Conservation (phyloP, 495 filamentous ascomycete species). For the Peziza echinospora region DNA sequence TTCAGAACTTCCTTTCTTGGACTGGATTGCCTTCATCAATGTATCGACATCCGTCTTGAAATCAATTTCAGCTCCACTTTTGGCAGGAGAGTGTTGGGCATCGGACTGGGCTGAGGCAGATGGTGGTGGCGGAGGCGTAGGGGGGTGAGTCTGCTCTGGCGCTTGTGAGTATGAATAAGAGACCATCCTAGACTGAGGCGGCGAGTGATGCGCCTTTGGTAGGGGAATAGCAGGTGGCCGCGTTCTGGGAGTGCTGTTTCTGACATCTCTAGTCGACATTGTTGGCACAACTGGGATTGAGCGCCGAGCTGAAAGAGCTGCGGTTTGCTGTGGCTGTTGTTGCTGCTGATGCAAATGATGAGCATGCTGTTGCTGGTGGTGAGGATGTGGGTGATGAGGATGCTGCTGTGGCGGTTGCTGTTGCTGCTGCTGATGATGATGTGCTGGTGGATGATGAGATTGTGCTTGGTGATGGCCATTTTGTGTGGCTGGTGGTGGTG, state of each 20-base stretch:
- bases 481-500: neutral
- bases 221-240: neutral
- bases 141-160: neutral
- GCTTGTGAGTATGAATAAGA: neutral
- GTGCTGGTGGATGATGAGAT: neutral
- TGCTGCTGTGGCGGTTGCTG: slow-evolving; percentile 1
- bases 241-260: neutral
- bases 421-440: slow-evolving; percentile 1
- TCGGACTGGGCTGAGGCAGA: slow-evolving; percentile 5
- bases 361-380: slow-evolving; percentile 3
- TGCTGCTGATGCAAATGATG: neutral
- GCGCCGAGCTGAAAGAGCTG: neutral
- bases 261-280: neutral
- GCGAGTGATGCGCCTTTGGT: neutral
- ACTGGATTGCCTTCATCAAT: slow-evolving; percentile 82
- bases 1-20: slow-evolving; percentile 27
- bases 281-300: neutral
- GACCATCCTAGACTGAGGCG: neutral
- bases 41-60: slow-evolving; percentile 72
- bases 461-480: neutral
- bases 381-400: slow-evolving; percentile 1
- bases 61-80: slow-evolving; percentile 24
- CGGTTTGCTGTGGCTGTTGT: neutral
- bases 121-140: neutral
- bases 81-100: slow-evolving; percentile 13